Evolutionary conservation across 257 asterid species (phyloP).

Genomic region (Haberlea rhodopensis): DNA sequence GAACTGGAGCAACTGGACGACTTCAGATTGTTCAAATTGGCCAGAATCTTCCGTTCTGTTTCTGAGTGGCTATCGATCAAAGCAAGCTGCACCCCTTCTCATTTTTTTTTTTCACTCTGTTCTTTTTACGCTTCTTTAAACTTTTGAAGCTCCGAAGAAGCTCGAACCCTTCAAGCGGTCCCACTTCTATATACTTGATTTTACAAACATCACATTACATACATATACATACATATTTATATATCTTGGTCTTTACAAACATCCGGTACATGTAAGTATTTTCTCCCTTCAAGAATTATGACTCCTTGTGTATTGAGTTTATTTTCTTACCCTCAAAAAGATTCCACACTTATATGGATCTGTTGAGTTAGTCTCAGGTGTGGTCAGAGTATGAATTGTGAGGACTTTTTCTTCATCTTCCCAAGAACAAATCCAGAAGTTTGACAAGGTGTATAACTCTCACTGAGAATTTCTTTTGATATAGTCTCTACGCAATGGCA

Average conservation of each 20-base stretch:
- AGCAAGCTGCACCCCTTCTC: no score
- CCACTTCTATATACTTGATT: no score
- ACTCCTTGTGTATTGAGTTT: neutral
- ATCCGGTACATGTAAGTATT: no score
- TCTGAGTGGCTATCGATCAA: constrained; percentile 31
- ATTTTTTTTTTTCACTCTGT: constrained; percentile 27
- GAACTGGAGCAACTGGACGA: constrained; percentile 38
- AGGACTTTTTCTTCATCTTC: neutral
- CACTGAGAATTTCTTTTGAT: no score
- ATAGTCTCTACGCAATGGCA: no score
- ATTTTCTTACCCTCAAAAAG: neutral
- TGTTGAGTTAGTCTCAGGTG: neutral
- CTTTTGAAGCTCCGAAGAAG: neutral
- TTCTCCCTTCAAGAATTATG: no score
- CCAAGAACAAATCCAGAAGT: neutral
- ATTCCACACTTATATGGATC: no score
- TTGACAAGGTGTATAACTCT: no score
- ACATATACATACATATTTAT: no score
- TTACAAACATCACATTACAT: no score
- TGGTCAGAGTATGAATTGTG: no score
- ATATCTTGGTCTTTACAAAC: no score
- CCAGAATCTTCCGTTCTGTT: constrained; percentile 25
- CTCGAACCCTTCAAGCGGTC: neutral
- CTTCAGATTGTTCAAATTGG: constrained; percentile 38
- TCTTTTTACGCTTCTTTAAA: neutral